Conservation (phyloP, 352 stramenopile genomes). For the Phytophthora syringae region DNA sequence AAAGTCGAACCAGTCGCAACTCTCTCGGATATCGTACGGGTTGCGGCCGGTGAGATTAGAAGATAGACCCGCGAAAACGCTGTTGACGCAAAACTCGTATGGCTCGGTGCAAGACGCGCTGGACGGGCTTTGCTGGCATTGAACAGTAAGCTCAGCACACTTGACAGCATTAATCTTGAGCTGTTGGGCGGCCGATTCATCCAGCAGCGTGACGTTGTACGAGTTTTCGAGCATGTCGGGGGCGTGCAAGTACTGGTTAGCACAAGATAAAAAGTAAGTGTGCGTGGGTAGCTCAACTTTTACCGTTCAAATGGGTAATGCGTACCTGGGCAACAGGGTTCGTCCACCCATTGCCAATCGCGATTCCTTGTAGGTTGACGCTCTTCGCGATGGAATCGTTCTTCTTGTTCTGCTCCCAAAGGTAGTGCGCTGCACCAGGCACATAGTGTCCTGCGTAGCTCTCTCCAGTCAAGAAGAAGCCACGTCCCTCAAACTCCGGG, state of each 20-base stretch:
- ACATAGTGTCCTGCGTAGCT: constrained; percentile 66
- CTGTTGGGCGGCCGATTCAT: constrained; percentile 28
- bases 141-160: constrained; percentile 37
- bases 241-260: constrained; percentile 26
- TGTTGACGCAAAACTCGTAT: constrained; percentile 34
- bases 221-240: constrained; percentile 56
- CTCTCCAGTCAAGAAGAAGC: constrained; percentile 63
- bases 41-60: constrained; percentile 39
- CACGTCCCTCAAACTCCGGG: constrained; percentile 46
- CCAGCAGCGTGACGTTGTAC: constrained; percentile 65
- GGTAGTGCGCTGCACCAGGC: constrained; percentile 45
- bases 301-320: neutral
- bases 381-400: constrained; percentile 3
- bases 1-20: constrained; percentile 42
- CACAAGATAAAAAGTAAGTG: neutral
- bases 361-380: constrained; percentile 49
- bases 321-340: constrained; percentile 45
- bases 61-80: constrained; percentile 39
- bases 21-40: constrained; percentile 58
- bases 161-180: constrained; percentile 34
- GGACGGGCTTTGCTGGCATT: constrained; percentile 34
- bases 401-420: constrained; percentile 42
- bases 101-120: constrained; percentile 37
- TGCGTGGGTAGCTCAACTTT: constrained; percentile 7
- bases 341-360: constrained; percentile 56